These are phyloP conservation scores for Populus hybrid DNA, from an alignment of 441 rosid genomes.

Conservation along the genomic window DNA sequence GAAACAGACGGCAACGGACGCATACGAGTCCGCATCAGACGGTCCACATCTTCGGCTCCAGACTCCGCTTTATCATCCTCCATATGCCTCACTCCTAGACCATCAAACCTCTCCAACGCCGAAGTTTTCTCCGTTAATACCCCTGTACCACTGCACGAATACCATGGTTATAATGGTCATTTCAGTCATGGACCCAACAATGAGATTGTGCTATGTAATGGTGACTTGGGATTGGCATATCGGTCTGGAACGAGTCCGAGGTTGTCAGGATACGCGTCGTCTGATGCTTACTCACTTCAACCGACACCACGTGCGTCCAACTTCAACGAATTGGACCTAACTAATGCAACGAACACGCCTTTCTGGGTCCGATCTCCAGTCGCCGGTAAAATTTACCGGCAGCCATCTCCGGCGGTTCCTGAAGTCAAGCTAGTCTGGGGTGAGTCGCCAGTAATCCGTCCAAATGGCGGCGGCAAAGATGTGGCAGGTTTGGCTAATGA, in stretches of 20 bases:
- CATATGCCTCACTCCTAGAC: conserved; percentile 55
- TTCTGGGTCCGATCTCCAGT: conserved; percentile 62
- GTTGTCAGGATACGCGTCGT: conserved; percentile 65
- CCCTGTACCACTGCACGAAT: conserved; percentile 38
- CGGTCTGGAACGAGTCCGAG: conserved; percentile 55
- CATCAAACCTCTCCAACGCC: conserved; percentile 73
- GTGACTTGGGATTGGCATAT: conserved; percentile 48
- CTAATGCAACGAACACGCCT: conserved; percentile 40
- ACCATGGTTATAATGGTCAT: conserved; percentile 5
- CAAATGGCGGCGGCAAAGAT: conserved; percentile 35
- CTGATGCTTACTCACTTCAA: conserved; percentile 76
- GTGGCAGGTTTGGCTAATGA: conserved; percentile 36
- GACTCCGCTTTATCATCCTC: conserved; percentile 66
- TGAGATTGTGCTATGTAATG: conserved; percentile 48
- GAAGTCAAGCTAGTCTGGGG: conserved; percentile 49
- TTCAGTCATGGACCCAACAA: conserved; percentile 19
- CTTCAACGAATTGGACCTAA: conserved; percentile 58
- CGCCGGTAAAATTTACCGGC: conserved; percentile 48
- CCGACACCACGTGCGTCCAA: conserved; percentile 78
- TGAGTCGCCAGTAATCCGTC: conserved; percentile 41
- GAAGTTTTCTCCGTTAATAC: conserved; percentile 77
- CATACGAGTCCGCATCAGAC: conserved; percentile 57
- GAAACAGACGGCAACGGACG: conserved; percentile 59
- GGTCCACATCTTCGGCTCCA: conserved; percentile 69
- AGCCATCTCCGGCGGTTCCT: conserved; percentile 41